These are phyloP conservation scores for Malassezia sp. DNA, from an alignment of 1,284 basidiomycete genomes.

Conservation along the genomic window DNA sequence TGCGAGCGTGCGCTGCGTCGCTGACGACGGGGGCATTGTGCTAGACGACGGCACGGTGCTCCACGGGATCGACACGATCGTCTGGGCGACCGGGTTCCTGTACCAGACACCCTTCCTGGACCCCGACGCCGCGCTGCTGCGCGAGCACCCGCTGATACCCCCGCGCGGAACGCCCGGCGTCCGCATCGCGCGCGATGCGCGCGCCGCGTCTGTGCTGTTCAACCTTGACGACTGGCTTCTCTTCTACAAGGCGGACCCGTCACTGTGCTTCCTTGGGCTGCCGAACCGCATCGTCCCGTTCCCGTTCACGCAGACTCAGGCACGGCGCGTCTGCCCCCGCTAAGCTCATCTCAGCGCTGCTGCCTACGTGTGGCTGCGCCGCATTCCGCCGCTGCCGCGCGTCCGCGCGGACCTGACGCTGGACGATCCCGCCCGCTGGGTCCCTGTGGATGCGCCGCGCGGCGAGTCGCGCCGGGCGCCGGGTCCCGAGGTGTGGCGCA, in stretches of 20 bases:
- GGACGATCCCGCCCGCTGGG: slow-evolving; percentile 22
- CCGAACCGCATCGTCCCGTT: slow-evolving; percentile 40
- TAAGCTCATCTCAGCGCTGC: not conserved
- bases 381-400: slow-evolving; percentile 15
- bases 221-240: slow-evolving; percentile 42
- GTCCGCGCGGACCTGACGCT: slow-evolving; percentile 18
- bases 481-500: not conserved
- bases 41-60: slow-evolving; percentile 17
- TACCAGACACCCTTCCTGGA: slow-evolving; percentile 28
- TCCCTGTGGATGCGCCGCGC: not conserved
- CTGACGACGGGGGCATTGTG: slow-evolving; percentile 9
- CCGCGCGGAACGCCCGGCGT: not conserved
- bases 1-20: slow-evolving; percentile 19
- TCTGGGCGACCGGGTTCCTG: slow-evolving; percentile 43
- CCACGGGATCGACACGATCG: slow-evolving; percentile 28
- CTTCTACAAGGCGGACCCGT: slow-evolving; percentile 28
- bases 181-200: not conserved
- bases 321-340: slow-evolving; percentile 21
- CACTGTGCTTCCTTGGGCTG: slow-evolving; percentile 28
- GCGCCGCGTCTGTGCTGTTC: slow-evolving; percentile 12
- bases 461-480: not conserved
- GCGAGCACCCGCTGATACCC: slow-evolving; percentile 15
- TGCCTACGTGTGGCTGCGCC: slow-evolving; percentile 17
- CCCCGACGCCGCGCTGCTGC: slow-evolving; percentile 18
- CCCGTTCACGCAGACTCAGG: slow-evolving; percentile 33